Evolutionary conservation across 1,284 basidiomycete genomes (phyloP).

Genomic region (Boletus semigastroideus): DNA sequence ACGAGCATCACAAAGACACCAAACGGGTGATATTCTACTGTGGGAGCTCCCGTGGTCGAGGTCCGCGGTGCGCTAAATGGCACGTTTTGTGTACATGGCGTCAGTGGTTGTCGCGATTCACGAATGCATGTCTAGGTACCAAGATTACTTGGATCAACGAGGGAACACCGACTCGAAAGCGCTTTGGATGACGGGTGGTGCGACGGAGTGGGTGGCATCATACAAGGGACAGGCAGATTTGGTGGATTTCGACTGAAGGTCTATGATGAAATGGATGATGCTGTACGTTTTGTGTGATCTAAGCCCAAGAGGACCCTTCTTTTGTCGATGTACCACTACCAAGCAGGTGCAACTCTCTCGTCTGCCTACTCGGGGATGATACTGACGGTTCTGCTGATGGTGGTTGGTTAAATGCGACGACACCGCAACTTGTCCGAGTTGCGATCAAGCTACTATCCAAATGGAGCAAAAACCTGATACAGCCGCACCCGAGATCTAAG

Average conservation of each 20-base stretch:
- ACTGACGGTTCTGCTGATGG: neutral
- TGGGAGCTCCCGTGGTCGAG: slow-evolving; percentile 29
- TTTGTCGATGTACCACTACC: neutral
- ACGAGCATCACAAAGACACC: slow-evolving; percentile 16
- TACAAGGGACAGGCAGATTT: slow-evolving; percentile 18
- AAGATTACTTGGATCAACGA: slow-evolving; percentile 30
- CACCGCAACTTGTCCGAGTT: neutral
- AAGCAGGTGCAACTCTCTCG: neutral
- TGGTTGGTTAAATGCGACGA: slow-evolving; percentile 1
- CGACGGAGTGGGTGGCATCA: slow-evolving; percentile 21
- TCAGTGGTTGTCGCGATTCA: neutral
- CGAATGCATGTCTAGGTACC: slow-evolving; percentile 26
- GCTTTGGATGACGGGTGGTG: slow-evolving; percentile 27
- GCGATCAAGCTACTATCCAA: neutral
- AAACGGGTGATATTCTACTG: slow-evolving; percentile 34
- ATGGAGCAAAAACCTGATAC: slow-evolving; percentile 1
- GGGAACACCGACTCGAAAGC: slow-evolving; percentile 23
- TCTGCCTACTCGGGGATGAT: neutral
- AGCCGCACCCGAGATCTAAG: slow-evolving; percentile 14
- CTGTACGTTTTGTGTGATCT: neutral
- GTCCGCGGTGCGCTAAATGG: slow-evolving; percentile 32
- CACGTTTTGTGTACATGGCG: slow-evolving; percentile 5
- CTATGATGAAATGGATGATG: neutral
- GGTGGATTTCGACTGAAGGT: slow-evolving; percentile 22
- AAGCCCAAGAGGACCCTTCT: neutral